These are phyloP conservation scores for Astrocystis sublimbata DNA, from an alignment of 495 filamentous ascomycete genomes.

Conservation along the genomic window DNA sequence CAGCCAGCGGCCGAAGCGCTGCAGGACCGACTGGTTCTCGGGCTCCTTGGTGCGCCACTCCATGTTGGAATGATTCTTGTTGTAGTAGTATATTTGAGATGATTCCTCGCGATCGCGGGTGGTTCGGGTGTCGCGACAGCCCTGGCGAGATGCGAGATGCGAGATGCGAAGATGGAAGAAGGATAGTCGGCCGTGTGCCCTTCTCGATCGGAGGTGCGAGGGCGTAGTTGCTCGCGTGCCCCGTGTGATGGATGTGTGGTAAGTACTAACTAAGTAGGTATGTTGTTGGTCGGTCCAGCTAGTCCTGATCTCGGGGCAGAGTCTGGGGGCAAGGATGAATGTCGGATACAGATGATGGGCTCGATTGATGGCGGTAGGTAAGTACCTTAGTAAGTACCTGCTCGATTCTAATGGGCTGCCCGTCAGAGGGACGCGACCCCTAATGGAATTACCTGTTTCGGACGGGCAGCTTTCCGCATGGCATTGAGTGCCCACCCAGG, in stretches of 20 bases:
- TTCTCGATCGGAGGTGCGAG: not conserved
- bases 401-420: too few relatives aligned
- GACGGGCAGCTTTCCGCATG: too few relatives aligned
- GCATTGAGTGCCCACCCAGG: too few relatives aligned
- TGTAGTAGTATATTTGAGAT: not conserved
- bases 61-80: conserved; percentile 17
- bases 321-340: not conserved
- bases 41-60: conserved; percentile 32
- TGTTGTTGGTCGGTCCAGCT: not conserved
- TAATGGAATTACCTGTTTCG: not conserved
- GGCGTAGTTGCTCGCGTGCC: too few relatives aligned
- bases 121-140: not conserved
- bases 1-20: conserved; percentile 49
- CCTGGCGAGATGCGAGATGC: too few relatives aligned
- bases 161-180: too few relatives aligned
- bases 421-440: not conserved
- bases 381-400: not conserved
- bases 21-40: conserved; percentile 38
- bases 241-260: not conserved
- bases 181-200: not conserved
- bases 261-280: too few relatives aligned
- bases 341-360: not conserved
- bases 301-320: not conserved
- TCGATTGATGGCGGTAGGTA: not conserved
- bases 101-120: not conserved